Percentiles rank a stretch among this genome's conserved stretches.
These are phyloP conservation scores for Spizellomyces sp. DNA, from an alignment of 192 early-diverging fungal species.

Conservation along the genomic window DNA sequence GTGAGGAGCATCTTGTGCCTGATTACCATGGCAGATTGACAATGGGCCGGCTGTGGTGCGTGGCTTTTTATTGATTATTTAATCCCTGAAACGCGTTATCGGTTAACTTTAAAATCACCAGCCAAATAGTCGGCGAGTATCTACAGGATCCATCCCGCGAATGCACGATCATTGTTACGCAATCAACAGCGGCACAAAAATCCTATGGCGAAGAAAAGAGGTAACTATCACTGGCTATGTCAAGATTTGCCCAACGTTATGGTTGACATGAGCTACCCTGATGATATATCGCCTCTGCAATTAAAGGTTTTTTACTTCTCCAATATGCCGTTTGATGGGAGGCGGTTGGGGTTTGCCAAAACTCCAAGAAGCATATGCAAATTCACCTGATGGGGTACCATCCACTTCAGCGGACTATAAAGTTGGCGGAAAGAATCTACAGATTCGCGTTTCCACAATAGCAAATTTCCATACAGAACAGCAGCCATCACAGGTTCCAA, in stretches of 20 bases:
- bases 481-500: neutral
- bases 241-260: too few relatives aligned
- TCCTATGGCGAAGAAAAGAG: slow-evolving; percentile 92
- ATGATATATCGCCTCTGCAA: neutral
- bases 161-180: slow-evolving; percentile 79
- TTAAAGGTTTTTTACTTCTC: slow-evolving; percentile 50
- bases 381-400: neutral
- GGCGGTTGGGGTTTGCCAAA: slow-evolving; percentile 5
- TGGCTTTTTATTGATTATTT: neutral
- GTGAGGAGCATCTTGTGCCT: too few relatives aligned
- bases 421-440: neutral
- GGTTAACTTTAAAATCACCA: neutral
- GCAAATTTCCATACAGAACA: neutral
- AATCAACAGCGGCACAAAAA: slow-evolving; percentile 90
- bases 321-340: slow-evolving; percentile 38
- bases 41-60: slow-evolving; percentile 4
- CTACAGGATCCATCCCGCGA: slow-evolving; percentile 27
- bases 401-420: neutral
- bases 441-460: neutral
- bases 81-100: neutral
- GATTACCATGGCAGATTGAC: slow-evolving; percentile 7
- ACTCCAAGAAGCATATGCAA: neutral
- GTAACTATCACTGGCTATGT: slow-evolving; percentile 23
- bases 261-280: neutral
- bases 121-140: neutral